Evolutionary conservation across 2,329 filamentous ascomycete genomes (phyloP), one percentile per base, ranked within the genome.

Genomic region (Ilyonectria robusta): DNA sequence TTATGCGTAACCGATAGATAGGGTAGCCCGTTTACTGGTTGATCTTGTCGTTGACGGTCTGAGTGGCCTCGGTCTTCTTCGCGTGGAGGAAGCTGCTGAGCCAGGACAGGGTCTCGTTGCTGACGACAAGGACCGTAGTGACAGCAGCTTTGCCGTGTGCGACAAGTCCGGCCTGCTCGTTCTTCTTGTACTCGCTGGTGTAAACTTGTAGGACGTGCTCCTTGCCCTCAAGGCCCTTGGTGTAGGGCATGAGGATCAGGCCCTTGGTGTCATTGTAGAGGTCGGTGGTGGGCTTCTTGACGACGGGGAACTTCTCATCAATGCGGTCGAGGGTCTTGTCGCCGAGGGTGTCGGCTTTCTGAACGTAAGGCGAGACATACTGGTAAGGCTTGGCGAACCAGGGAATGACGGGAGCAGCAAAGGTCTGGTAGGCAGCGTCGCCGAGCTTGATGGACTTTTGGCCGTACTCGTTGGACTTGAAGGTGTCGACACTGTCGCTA

Each of bases 321-420:
- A 95, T 84, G 77, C 87, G 89, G 75, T 81, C 84, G 71, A 95
- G 86, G n/a, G 91, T 89, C 79, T 89, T 86, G 81, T 94, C 91
- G 72, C 92, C 93, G 59, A 97, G 83, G 66, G 88, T 83, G 80
- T 98, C 96, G 77, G 91, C 95, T 81, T 91, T 94, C 79, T 89
- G 86, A 72, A 97, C 88, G 82, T 98, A 98, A 1, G 95, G 95
- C 59, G 91, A 91, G 70, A 97, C 88, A 80, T 93, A 96, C 78
- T 89, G 87, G 84, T 94, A 95, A 40, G 95, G 94, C 75, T 88
- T 93, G 75, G 90, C 82, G 75, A 98, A 84, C 63, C 72, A 80
- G 31, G 93, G 93, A 62, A 95, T 83, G 70, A 97, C 83, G 21
- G 94, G 94, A 73, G 91, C 92, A 79, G 92, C 92, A 76, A 97